Percentiles rank a stretch among this genome's conserved stretches.
Conservation (phyloP, 768 basidiomycete genomes). For the Mycena venus region DNA sequence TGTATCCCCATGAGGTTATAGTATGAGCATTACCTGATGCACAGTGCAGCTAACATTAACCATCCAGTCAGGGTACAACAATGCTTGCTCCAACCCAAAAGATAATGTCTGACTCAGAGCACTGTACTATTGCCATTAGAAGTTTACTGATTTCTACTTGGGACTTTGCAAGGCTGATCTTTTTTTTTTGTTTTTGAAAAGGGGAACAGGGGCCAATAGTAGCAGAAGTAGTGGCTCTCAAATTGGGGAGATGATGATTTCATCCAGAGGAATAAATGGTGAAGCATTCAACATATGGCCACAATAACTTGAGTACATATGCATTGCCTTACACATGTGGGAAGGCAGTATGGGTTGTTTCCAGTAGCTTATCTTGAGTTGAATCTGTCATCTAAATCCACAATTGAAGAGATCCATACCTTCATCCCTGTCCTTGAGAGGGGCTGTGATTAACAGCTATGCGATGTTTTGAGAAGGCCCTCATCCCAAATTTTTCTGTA, state of each 20-base stretch:
- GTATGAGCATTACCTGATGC: background rate
- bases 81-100: background rate
- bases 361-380: background rate
- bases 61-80: background rate
- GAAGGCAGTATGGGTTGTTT: background rate
- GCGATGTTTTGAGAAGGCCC: background rate
- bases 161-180: background rate
- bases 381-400: background rate
- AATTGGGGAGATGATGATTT: background rate
- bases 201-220: background rate
- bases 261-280: background rate
- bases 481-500: background rate
- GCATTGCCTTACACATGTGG: slow-evolving; percentile 1
- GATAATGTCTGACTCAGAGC: background rate
- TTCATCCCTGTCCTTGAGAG: background rate
- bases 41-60: background rate
- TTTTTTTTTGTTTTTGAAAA: background rate
- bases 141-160: background rate
- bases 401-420: background rate
- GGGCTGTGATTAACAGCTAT: background rate
- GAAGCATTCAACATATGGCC: background rate
- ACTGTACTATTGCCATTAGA: background rate
- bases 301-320: background rate
- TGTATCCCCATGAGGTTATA: background rate
- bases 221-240: background rate